Evolutionary conservation across 192 early-diverging fungal genomes (phyloP).

Genomic region (Rhizophagus prolifer): DNA sequence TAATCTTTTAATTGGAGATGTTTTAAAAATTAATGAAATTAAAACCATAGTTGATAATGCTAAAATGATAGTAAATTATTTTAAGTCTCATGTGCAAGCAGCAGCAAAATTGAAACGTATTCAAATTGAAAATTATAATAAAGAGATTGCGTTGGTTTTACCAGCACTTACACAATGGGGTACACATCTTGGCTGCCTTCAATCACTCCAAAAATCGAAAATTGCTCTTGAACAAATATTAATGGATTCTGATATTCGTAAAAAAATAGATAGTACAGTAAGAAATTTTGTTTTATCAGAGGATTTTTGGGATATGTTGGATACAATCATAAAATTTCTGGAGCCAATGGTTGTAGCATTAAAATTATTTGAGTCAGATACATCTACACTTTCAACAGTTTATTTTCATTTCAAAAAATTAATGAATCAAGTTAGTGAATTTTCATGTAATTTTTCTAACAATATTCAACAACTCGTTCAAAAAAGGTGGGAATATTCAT

Average conservation of each 20-base stretch:
- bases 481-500: background rate
- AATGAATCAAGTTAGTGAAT: background rate
- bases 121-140: background rate
- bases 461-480: background rate
- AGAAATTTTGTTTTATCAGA: background rate
- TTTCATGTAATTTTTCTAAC: background rate
- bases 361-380: constrained; percentile 9
- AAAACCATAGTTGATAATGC: background rate
- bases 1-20: constrained; percentile 1
- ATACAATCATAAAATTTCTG: background rate
- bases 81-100: background rate
- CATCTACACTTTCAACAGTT: background rate
- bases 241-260: background rate
- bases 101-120: background rate
- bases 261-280: background rate
- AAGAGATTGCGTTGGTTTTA: background rate
- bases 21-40: background rate
- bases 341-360: background rate
- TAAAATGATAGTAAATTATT: no score
- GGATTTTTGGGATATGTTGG: background rate
- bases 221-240: no score
- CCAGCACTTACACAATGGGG: background rate
- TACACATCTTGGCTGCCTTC: background rate
- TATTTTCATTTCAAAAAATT: constrained; percentile 1
- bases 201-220: background rate